phyloP scores from a whole-genome alignment of 148 eudicot genomes.

The Chenopodium formosanum region DNA sequence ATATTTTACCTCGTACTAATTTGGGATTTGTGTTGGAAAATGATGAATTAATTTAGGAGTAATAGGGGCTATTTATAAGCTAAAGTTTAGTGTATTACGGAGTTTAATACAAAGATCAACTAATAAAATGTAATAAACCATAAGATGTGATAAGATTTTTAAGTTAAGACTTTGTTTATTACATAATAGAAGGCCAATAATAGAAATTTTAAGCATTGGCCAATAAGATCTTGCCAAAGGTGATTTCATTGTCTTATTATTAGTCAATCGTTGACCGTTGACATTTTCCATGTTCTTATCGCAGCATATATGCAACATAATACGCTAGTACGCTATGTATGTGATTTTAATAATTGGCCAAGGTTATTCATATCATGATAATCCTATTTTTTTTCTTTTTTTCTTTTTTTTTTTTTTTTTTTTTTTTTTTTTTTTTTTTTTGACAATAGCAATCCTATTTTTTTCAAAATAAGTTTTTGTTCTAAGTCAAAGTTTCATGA shows the following conservation, averaged over 20 bases:
- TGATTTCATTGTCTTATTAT: background rate
- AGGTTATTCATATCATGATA: background rate
- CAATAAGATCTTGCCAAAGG: background rate
- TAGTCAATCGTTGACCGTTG: background rate
- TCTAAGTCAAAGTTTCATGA: background rate
- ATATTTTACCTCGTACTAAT: background rate
- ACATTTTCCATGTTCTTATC: background rate
- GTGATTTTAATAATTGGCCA: background rate
- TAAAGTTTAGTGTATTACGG: background rate
- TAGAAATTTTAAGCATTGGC: background rate
- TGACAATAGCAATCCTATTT: no score
- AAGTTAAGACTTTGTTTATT: background rate
- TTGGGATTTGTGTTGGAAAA: background rate
- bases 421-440: no score
- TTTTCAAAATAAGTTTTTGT: background rate
- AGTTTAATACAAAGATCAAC: background rate
- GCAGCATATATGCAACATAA: background rate
- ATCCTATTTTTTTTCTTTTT: background rate
- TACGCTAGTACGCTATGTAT: background rate
- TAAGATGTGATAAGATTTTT: background rate
- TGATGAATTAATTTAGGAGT: background rate
- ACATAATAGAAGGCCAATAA: background rate
- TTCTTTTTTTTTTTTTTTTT: no score
- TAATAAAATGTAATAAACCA: background rate
- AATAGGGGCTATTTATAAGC: slow-evolving; percentile 16